Evolutionary conservation across 148 eudicot species (phyloP).

Genomic region (Rheum nobile): DNA sequence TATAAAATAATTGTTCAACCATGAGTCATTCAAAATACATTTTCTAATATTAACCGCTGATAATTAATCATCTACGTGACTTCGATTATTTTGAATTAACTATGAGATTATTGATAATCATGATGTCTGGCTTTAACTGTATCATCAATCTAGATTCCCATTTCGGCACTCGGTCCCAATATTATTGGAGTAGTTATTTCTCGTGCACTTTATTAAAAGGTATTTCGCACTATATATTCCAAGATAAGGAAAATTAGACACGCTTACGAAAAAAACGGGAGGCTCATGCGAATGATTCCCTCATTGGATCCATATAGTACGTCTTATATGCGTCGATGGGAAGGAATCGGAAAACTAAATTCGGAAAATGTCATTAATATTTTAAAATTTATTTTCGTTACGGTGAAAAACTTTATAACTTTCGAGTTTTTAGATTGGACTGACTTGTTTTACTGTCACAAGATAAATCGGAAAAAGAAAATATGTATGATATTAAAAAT

Average conservation of each 20-base stretch:
- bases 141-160: not conserved
- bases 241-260: slow-evolving; percentile 1
- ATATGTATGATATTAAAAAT: too few species aligned
- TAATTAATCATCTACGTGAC: not conserved
- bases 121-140: slow-evolving; percentile 2
- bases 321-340: too few species aligned
- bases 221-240: not conserved
- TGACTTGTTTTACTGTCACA: too few species aligned
- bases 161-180: not conserved
- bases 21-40: too few species aligned
- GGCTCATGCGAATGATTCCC: not conserved
- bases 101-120: not conserved
- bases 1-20: too few species aligned
- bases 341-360: too few species aligned
- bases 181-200: slow-evolving; percentile 3
- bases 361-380: too few species aligned
- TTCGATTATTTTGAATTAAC: not conserved
- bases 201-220: not conserved
- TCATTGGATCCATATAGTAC: not conserved
- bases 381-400: too few species aligned
- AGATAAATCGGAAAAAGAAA: too few species aligned
- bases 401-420: too few species aligned
- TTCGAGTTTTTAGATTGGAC: too few species aligned
- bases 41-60: too few species aligned
- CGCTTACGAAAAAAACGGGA: not conserved